phyloP scores from a whole-genome alignment of 495 filamentous ascomycete species.

The Penicillium atrosanguineum region DNA sequence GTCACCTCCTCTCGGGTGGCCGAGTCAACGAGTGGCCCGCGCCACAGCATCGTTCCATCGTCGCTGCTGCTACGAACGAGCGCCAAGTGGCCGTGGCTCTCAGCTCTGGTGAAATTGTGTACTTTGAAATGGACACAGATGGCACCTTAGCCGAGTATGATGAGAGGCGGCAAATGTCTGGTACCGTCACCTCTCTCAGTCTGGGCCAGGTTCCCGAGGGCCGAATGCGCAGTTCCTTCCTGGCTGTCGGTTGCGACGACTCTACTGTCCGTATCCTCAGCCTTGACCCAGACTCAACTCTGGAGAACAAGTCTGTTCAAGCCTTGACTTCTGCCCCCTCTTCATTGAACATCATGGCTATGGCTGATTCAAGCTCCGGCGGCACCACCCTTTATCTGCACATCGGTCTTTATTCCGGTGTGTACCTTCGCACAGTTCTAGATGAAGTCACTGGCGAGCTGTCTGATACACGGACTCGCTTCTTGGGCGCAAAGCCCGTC shows the following conservation, averaged over 20 bases:
- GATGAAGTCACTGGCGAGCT: constrained; percentile 94
- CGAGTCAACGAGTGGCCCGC: constrained; percentile 92
- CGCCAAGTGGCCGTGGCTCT: constrained; percentile 90
- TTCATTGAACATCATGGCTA: constrained; percentile 86
- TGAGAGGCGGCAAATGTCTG: constrained; percentile 91
- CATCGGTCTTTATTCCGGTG: constrained; percentile 91
- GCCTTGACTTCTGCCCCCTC: constrained; percentile 87
- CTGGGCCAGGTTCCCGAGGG: constrained; percentile 93
- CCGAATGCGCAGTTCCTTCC: constrained; percentile 76
- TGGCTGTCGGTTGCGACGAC: constrained; percentile 96
- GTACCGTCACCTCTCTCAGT: constrained; percentile 90
- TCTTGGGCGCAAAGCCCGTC: constrained; percentile 84
- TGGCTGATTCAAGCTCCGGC: constrained; percentile 80
- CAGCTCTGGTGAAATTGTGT: constrained; percentile 93
- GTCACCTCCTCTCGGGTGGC: constrained; percentile 77
- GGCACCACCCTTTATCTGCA: constrained; percentile 87
- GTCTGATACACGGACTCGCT: constrained; percentile 89
- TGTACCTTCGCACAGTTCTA: constrained; percentile 89
- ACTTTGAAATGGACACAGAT: constrained; percentile 95
- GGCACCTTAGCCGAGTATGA: constrained; percentile 91
- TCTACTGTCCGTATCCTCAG: constrained; percentile 90
- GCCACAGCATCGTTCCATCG: constrained; percentile 89
- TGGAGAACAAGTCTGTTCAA: constrained; percentile 92
- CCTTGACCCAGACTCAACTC: constrained; percentile 81
- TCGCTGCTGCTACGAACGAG: constrained; percentile 92